Evolutionary conservation across 495 filamentous ascomycete species (phyloP).

Genomic region (Glarea lozoyensis): DNA sequence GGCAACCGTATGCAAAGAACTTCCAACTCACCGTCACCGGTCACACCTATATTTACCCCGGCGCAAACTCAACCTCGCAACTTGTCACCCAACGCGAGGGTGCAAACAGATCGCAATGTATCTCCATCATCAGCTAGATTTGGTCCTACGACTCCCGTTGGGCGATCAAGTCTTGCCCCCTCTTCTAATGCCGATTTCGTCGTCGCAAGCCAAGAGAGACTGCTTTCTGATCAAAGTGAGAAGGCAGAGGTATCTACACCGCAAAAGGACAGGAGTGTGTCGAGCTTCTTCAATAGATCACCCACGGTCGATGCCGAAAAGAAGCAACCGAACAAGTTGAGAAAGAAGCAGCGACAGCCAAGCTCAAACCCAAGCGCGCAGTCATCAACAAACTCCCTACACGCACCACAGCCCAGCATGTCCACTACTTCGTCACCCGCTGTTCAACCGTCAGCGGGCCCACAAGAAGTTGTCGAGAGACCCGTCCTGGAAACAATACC

Average conservation of each 20-base stretch:
- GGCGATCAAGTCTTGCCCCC: constrained; percentile 1
- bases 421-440: constrained; percentile 28
- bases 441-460: constrained; percentile 16
- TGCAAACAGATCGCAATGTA: constrained; percentile 1
- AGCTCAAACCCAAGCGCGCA: constrained; percentile 75
- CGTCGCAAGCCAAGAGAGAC: constrained; percentile 41
- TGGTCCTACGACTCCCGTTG: constrained; percentile 1
- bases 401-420: constrained; percentile 26
- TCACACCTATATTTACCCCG: constrained; percentile 2
- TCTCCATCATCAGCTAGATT: constrained; percentile 8
- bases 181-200: constrained; percentile 17
- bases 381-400: constrained; percentile 71
- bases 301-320: constrained; percentile 49
- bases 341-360: constrained; percentile 63
- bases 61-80: constrained; percentile 31
- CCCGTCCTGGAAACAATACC: constrained; percentile 18
- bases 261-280: constrained; percentile 56
- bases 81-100: constrained; percentile 9
- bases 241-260: constrained; percentile 45
- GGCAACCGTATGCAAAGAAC: constrained; percentile 27
- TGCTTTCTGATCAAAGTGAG: constrained; percentile 28
- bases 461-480: constrained; percentile 15
- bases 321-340: constrained; percentile 73
- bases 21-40: constrained; percentile 18
- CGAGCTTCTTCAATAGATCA: constrained; percentile 60